These are phyloP conservation scores for Trichosporon coremiiforme DNA, from an alignment of 1,284 basidiomycete species.

Conservation along the genomic window DNA sequence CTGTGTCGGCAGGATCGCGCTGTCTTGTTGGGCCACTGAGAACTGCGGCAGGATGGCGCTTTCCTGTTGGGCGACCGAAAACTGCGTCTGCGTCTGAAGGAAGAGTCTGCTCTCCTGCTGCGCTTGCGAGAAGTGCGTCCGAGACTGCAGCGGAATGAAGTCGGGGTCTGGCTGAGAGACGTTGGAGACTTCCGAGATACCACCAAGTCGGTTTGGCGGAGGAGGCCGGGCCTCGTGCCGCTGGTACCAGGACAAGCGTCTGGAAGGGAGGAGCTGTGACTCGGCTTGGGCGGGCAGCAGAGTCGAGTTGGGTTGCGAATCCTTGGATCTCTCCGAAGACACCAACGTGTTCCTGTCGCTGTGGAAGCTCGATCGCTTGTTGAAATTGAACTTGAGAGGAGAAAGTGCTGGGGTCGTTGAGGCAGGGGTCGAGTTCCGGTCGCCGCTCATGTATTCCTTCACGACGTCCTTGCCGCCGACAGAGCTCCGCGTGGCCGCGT, in stretches of 20 bases:
- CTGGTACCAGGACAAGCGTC: background rate
- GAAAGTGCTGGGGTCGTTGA: background rate
- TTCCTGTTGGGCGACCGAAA: background rate
- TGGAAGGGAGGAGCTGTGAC: constrained; percentile 12
- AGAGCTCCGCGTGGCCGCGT: background rate
- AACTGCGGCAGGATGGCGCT: background rate
- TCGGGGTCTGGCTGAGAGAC: background rate
- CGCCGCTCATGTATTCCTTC: constrained; percentile 17
- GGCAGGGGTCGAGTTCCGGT: background rate
- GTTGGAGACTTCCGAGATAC: background rate
- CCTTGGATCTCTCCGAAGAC: background rate
- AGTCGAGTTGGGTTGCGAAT: background rate
- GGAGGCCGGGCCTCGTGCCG: background rate
- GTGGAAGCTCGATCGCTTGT: background rate
- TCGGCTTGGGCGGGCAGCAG: constrained; percentile 7
- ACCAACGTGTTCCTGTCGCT: background rate
- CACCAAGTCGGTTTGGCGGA: background rate
- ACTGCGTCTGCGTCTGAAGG: background rate
- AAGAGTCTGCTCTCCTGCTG: background rate
- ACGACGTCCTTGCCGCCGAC: background rate
- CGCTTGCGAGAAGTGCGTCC: background rate
- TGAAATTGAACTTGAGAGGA: background rate
- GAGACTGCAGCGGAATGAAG: background rate
- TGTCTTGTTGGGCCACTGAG: background rate
- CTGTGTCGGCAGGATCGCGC: background rate